Base-by-base conservation (phyloP, 176 grass and related monocot species). In the Triticum turgidum region DNA sequence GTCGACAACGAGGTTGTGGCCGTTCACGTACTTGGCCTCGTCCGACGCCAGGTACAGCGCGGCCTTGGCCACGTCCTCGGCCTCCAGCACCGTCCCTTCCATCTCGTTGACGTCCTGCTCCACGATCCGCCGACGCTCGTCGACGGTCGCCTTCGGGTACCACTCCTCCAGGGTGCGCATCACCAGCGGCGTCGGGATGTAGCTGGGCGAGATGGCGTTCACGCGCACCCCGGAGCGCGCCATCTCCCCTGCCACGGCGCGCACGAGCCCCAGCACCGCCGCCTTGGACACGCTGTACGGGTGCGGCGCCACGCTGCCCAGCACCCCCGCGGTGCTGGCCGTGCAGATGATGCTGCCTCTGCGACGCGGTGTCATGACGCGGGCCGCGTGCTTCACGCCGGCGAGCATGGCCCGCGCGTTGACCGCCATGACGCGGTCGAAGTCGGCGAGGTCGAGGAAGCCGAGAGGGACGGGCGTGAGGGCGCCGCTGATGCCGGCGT, bases 1-100 rank as follows among this genome's bases (percentile, higher is more conserved):
- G 72, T 95, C 93, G 15, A 95, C 86, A 69, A 91, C 86, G 3
- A 95, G 86, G 69, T 92, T 89, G 9, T 91, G 90, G 0, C 93
- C 93, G 6, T 56, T 92, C 0, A 95, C 78, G 44, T 89, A 91
- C 69, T 80, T 92, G 0, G 88, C 74, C 10, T 95, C 88, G 77
- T 92, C 70, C 1, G 70, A 92, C 8, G 88, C 90, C 15, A 95
- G 84, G 39, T 73, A 95, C 1, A 92, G 24, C 32, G 90, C 90
- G 0, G 93, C 88, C 10, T 63, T 88, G 0, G 89, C 94, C 0
- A 93, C 3, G 85, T 93, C 91, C 4, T 61, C 71, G 2, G 13
- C 49, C 27, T 89, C 86, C 8, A 91, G 84, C 65, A 7, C 83
- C 2, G 80, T 10, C 12, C 86, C 88, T 6, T 65, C 68, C 65